Conservation (phyloP, 75 land plant species). For the Sequoia sempervirens region DNA sequence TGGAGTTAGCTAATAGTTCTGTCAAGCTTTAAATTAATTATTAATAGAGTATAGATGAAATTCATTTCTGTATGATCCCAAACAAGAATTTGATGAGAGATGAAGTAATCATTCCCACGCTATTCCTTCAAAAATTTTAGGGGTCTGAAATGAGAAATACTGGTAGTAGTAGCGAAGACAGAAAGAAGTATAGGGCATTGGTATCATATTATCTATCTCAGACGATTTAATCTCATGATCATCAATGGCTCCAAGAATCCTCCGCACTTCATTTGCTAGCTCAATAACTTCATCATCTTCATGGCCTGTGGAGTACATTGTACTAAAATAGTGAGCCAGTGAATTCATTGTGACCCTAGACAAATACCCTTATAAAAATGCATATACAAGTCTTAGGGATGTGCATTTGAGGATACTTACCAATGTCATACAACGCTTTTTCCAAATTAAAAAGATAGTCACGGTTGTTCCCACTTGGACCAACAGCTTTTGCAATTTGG, state of each 20-base stretch:
- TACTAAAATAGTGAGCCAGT: not conserved
- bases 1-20: not conserved
- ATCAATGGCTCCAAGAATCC: constrained; percentile 25
- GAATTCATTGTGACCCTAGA: not conserved
- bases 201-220: not conserved
- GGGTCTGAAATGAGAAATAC: not conserved
- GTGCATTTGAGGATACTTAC: constrained; percentile 23
- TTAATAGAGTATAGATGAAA: not conserved
- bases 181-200: not conserved
- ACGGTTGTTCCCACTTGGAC: constrained; percentile 92
- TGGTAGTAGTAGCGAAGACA: not conserved
- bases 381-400: not conserved
- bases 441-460: constrained; percentile 88
- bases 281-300: constrained; percentile 47
- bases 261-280: constrained; percentile 76
- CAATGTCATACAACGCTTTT: constrained; percentile 84
- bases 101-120: not conserved
- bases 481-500: constrained; percentile 88
- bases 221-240: not conserved
- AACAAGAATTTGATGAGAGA: not conserved
- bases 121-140: not conserved
- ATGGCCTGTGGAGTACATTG: constrained; percentile 37
- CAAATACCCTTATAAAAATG: not conserved
- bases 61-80: not conserved
- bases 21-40: not conserved